Base-by-base conservation (phyloP, 2,329 filamentous ascomycete species). In the Botrytis porri region DNA sequence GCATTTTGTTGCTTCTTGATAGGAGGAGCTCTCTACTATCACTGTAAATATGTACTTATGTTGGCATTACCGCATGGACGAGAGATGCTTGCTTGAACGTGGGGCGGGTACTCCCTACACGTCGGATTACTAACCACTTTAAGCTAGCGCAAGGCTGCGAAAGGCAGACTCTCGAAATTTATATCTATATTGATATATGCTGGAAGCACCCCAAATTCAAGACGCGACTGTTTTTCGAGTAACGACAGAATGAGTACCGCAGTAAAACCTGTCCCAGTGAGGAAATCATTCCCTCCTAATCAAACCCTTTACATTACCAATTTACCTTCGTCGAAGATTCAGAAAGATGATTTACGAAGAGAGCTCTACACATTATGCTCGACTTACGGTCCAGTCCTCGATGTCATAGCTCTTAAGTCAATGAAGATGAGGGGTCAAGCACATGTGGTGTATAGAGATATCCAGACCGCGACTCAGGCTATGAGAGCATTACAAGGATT, bases 1-100 rank as follows among this genome's bases (percentile, higher is more conserved):
- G 87, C 95, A 98, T 98, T 74, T 82, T 76, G 71, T 70, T 67
- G 70, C 74, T 70, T 73, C 73, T 85, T 86, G 91, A 93, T 94
- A 96, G 93, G 94, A 97, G 93, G 86, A 93, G 89, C 94, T 97
- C 96, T 98, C 96, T 92, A 98, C 96, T 98, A 96, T 88, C 93
- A 89, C 86, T 63, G 69, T 75, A 48, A 59, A 69, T 51, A 62
- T 71, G 35, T 61, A 71, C 37, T 59, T 71, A 73, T 59, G 67
- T 73, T 73, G 48, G 59, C 67, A 73, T 72, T 67, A 57, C 65
- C 64, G 62, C 54, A 72, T 67, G 62, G 62, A 41, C 37, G 25
- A 45, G 32, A 67, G 72, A 67, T 73, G 70, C 37, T 70, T 59
- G 51, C 35, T 61, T 54, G n/a, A 51, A 59, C 69, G 43, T 66